Base-by-base conservation (phyloP, 2,329 filamentous ascomycete genomes). In the Aspergillus pseudoterreus region DNA sequence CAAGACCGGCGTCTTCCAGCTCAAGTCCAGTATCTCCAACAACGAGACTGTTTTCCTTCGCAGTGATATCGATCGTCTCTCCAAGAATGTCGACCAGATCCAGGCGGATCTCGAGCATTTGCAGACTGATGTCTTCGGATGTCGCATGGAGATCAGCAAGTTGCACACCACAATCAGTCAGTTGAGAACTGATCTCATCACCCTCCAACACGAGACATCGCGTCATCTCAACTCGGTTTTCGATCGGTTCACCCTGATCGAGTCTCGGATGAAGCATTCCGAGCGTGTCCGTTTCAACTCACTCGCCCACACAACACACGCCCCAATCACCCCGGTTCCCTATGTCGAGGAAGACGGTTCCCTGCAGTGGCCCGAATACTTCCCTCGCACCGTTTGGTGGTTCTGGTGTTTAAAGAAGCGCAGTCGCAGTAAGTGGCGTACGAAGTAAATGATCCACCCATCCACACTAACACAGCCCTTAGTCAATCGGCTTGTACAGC, bases 331-430 rank as follows among this genome's bases (percentile, higher is more conserved):
- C 8, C 59, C 67, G 24, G 68, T 72, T 2, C 71, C 71, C 1
- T 53, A 67, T 27, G 58, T 72, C 27, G 58, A 63, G 36, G 62
- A 64, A 6, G 67, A 72, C 54, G 71, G 71, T 11, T 56, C 66
- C 6, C 52, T 72, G 15, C 59, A 60, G 41, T 72, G 63, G 61
- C 71, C 71, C 4, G 56, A 67, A 30, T 71, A 69, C 46, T 72
- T 73, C 41, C 71, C 71, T 17, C 55, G 62, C 27, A 71, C 68
- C 1, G 69, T 73, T 6, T 72, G 70, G 70, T 63, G 68, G 41
- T 73, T 73, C 51, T 73, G 71, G 71, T 71, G 68, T 52, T 57
- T 73, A 48, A 72, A 72, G 60, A 71, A 71, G 58, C 61, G 65
- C 57, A 72, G 65, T 56, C 58, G 69, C 57, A 55, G 71, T 73